Evolutionary conservation across 257 asterid genomes (phyloP).

Genomic region (Rehmannia glutinosa): DNA sequence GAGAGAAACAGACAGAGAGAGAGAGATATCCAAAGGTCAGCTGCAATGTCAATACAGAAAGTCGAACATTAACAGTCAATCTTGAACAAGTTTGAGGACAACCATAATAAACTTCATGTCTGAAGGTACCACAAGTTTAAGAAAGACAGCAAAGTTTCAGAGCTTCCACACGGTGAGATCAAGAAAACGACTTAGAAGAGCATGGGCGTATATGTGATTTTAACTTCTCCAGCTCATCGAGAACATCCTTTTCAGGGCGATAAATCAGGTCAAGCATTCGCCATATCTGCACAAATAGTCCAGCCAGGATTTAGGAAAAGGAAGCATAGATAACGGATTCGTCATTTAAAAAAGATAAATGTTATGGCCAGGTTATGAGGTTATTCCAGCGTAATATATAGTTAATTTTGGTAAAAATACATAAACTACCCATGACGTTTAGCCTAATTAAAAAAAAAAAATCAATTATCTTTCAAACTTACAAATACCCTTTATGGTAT

Average conservation of each 20-base stretch:
- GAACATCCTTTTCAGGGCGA: constrained; percentile 43
- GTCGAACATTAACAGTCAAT: no score
- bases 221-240: constrained; percentile 40
- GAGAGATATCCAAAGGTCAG: no score
- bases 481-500: no score
- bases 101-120: background rate
- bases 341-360: background rate
- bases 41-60: background rate
- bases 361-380: background rate
- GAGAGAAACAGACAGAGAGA: no score
- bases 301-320: background rate
- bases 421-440: no score
- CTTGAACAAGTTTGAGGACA: background rate
- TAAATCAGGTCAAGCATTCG: constrained; percentile 50
- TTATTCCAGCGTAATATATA: background rate
- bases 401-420: background rate
- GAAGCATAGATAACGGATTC: background rate
- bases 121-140: background rate
- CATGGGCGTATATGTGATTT: constrained; percentile 38
- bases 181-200: constrained; percentile 16
- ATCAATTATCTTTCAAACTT: no score
- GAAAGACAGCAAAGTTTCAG: background rate
- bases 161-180: background rate
- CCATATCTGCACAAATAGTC: constrained; percentile 46
- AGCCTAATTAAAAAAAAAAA: no score